Percentiles rank a stretch among this genome's conserved stretches.
Evolutionary conservation across 192 early-diverging fungal species (phyloP).

Genomic region (Haplosporangium gracile): DNA sequence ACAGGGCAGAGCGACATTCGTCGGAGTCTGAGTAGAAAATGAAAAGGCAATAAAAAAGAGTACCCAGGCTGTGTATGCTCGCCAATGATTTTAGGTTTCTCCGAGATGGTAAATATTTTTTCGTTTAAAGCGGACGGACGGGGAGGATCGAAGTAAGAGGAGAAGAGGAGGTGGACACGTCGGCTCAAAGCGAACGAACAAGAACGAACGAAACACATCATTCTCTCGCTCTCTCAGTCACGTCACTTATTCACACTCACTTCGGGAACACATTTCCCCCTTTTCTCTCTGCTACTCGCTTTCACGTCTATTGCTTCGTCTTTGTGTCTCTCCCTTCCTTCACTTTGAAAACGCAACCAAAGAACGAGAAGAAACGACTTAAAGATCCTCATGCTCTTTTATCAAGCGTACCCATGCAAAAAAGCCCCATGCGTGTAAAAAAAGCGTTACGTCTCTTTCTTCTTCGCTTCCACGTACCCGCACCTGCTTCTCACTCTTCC

Average conservation of each 20-base stretch:
- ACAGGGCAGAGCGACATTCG: conserved; percentile 2
- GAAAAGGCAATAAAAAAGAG: neutral
- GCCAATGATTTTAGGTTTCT: conserved; percentile 24
- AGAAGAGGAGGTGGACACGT: neutral
- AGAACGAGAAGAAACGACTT: no score
- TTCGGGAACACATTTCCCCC: no score
- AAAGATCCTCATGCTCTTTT: no score
- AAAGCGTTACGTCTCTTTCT: no score
- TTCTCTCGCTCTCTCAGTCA: neutral
- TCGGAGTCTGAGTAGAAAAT: conserved; percentile 4
- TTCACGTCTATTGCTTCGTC: no score
- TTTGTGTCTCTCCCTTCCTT: no score
- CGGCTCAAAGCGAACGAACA: neutral
- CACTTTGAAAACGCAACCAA: no score
- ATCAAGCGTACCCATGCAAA: no score
- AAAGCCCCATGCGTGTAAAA: no score
- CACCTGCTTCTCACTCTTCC: neutral
- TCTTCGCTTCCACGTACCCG: neutral
- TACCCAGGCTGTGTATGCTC: neutral
- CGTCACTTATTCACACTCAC: no score
- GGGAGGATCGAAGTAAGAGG: neutral
- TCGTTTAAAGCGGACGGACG: neutral
- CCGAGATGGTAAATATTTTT: conserved; percentile 17
- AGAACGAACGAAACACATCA: neutral
- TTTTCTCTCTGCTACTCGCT: no score